Percentiles rank a stretch among this genome's conserved stretches.
phyloP scores from a whole-genome alignment of 306 rosid genomes.

The Styphnolobium japonicum region DNA sequence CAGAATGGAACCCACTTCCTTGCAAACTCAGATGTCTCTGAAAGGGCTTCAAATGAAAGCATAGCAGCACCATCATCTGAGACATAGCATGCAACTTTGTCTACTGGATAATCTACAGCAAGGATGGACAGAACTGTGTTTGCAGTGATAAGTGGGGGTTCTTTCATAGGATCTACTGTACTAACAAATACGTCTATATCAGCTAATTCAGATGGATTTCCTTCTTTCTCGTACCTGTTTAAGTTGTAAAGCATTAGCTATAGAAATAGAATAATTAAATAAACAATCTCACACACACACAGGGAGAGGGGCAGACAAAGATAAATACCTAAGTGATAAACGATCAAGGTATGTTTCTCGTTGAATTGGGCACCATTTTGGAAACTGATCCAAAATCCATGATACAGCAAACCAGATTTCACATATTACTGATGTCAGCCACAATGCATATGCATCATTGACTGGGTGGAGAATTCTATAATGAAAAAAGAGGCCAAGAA shows the following conservation, averaged over 20 bases:
- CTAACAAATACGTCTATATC: conserved; percentile 61
- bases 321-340: conserved; percentile 52
- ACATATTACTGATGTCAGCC: conserved; percentile 83
- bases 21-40: conserved; percentile 79
- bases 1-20: conserved; percentile 79
- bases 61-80: conserved; percentile 87
- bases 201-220: conserved; percentile 66
- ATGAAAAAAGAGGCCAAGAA: conserved; percentile 75
- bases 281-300: not conserved
- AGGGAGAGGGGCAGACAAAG: not conserved
- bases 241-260: not conserved
- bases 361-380: conserved; percentile 72
- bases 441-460: conserved; percentile 68
- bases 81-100: conserved; percentile 75
- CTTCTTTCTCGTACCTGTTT: conserved; percentile 65
- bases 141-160: conserved; percentile 79
- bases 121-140: conserved; percentile 73
- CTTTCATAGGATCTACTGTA: conserved; percentile 74
- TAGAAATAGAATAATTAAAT: not conserved
- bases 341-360: conserved; percentile 90
- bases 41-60: conserved; percentile 79
- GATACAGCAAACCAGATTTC: conserved; percentile 89
- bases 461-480: conserved; percentile 83
- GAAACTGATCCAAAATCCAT: conserved; percentile 86
- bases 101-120: conserved; percentile 73